These are phyloP conservation scores for Cetradonia linearis DNA, from an alignment of 495 filamentous ascomycete species.

Conservation along the genomic window DNA sequence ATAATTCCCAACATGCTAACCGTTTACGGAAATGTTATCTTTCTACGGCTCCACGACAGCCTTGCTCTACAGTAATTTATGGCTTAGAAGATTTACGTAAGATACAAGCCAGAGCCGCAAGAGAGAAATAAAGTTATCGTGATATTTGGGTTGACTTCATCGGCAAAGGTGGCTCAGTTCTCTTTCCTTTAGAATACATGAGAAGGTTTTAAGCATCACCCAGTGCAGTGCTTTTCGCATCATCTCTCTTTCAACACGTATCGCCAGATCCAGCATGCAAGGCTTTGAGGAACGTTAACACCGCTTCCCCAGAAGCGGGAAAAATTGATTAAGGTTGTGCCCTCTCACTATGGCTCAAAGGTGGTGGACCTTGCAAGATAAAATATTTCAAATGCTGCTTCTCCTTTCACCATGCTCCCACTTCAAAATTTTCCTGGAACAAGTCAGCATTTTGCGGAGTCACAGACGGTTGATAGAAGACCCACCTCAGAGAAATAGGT, in stretches of 20 bases:
- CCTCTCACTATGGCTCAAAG: neutral
- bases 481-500: slow-evolving; percentile 89
- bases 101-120: neutral
- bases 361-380: neutral
- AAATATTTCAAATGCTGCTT: neutral
- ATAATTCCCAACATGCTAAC: neutral
- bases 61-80: too few species aligned
- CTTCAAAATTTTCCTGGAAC: slow-evolving; percentile 65
- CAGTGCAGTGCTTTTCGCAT: slow-evolving; percentile 2
- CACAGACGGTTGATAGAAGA: neutral
- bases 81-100: too few species aligned
- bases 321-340: too few species aligned
- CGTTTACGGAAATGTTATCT: neutral
- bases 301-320: neutral
- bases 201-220: neutral
- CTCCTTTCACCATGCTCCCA: slow-evolving; percentile 56
- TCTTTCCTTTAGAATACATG: slow-evolving; percentile 7
- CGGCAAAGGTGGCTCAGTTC: neutral
- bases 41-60: neutral
- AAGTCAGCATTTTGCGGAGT: slow-evolving; percentile 2
- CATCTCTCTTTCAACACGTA: neutral
- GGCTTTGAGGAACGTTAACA: neutral
- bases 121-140: neutral
- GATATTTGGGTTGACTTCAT: neutral
- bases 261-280: neutral